These are phyloP conservation scores for Neurospora sp. DNA, from an alignment of 495 filamentous ascomycete species.

Conservation along the genomic window DNA sequence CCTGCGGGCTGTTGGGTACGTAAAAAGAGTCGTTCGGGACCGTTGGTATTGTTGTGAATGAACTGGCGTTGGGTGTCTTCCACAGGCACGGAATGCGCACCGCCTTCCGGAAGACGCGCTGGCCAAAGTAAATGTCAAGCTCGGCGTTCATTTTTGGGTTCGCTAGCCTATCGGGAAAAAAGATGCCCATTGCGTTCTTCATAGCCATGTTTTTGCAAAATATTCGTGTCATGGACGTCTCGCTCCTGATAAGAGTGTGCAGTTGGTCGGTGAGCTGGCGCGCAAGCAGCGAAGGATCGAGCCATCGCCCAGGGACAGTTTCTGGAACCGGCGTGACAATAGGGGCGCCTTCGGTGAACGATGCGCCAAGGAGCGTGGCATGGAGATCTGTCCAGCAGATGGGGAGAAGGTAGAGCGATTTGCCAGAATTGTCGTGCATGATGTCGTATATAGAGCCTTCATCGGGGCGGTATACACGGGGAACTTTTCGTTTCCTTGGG, in stretches of 20 bases:
- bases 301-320: constrained; percentile 1
- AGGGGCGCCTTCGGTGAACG: constrained; percentile 24
- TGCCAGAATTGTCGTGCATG: constrained; percentile 32
- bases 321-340: constrained; percentile 23
- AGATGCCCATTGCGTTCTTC: constrained; percentile 18
- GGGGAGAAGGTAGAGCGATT: constrained; percentile 29
- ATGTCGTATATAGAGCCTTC: constrained; percentile 37
- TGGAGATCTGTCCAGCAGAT: constrained; percentile 40
- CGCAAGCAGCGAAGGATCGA: constrained; percentile 19
- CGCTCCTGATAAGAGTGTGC: constrained; percentile 18
- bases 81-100: constrained; percentile 28
- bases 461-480: constrained; percentile 15
- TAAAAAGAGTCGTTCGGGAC: constrained; percentile 10
- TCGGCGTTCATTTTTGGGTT: constrained; percentile 15
- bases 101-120: constrained; percentile 15
- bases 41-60: constrained; percentile 29
- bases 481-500: background rate
- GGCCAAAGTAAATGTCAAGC: constrained; percentile 29
- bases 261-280: constrained; percentile 20
- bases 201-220: constrained; percentile 22
- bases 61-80: constrained; percentile 18
- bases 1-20: constrained; percentile 1
- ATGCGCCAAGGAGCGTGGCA: constrained; percentile 25
- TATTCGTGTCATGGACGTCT: background rate
- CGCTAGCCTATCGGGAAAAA: constrained; percentile 26